Evolutionary conservation across 2,329 filamentous ascomycete species (phyloP), one percentile per base, ranked within the genome.

Genomic region (Mycosphaerella arachidis): DNA sequence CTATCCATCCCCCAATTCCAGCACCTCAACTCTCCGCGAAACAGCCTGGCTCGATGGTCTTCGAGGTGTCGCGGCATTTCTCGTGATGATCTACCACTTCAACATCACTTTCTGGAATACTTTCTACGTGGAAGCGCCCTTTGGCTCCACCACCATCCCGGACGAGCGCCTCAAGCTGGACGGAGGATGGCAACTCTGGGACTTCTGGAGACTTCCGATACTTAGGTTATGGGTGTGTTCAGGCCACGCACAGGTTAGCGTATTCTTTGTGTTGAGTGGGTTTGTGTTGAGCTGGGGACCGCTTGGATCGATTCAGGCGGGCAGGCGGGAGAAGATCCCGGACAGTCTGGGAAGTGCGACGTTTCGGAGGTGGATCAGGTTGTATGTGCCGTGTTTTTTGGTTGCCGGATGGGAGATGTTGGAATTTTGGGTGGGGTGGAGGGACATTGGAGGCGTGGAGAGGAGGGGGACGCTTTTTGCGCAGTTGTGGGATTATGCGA

Each of bases 31-130:
- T 18, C 50, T 46, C 27, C 55, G 50, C 13, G 51, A 57, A 35
- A 57, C 55, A 37, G 55, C 58, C 20, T 65, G 62, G 61, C 63
- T 65, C 29, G 63, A 67, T 45, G 63, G 63, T 13, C 61, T 67
- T 18, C 61, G 63, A 16, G 65, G 65, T 20, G 43, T 67, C 7
- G 63, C 62, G 1, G 63, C 63, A 5, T 65, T 65, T 51, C 50
- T 63, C 13, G 61, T 65, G 48, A 59, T 65, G 53, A 61, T 59
- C 31, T 60, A 60, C 24, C 63, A 67, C 48, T 63, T 61, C 55
- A 56, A 58, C 37, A 58, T 63, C 30, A 40, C 53, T 10, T 58
- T 61, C 48, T 55, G 54, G 45, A 56, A 53, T 13, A 48, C 53
- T 12, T 56, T 57, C 20, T 57, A 40, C 29, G 48, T 58, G 12